Conservation (phyloP, 2,329 filamentous ascomycete species). For the Penicillium rolfsii region DNA sequence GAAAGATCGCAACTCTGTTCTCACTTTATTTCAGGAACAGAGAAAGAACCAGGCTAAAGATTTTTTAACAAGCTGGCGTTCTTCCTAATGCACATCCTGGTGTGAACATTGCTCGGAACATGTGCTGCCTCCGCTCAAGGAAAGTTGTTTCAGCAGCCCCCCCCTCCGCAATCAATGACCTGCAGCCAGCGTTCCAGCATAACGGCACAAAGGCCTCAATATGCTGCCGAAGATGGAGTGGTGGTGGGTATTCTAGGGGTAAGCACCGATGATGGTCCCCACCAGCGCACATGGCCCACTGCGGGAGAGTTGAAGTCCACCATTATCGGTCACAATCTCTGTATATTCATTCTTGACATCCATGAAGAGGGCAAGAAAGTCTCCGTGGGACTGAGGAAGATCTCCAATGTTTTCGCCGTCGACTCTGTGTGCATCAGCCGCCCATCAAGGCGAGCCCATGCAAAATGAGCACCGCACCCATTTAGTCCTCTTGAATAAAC, state of each 20-base stretch:
- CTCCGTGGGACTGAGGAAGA: constrained; percentile 10
- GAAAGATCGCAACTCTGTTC: not conserved
- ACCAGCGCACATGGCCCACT: constrained; percentile 27
- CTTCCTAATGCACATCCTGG: constrained; percentile 59
- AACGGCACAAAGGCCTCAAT: constrained; percentile 28
- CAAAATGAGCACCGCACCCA: constrained; percentile 30
- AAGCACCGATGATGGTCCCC: constrained; percentile 39
- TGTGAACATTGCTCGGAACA: constrained; percentile 29
- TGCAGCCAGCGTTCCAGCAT: constrained; percentile 31
- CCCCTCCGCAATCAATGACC: not conserved
- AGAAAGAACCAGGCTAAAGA: constrained; percentile 62
- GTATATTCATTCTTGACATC: constrained; percentile 32
- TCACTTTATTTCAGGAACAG: constrained; percentile 42
- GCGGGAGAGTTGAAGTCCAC: constrained; percentile 28
- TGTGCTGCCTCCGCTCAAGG: constrained; percentile 21
- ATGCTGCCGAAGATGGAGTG: constrained; percentile 27
- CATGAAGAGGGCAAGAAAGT: constrained; percentile 39
- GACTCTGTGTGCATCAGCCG: constrained; percentile 17
- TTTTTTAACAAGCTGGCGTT: constrained; percentile 60
- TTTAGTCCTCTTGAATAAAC: constrained; percentile 24
- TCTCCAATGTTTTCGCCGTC: not conserved
- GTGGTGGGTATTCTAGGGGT: constrained; percentile 38
- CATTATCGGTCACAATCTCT: constrained; percentile 30
- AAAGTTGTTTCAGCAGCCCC: constrained; percentile 23
- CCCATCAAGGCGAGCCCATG: constrained; percentile 26